phyloP scores from a whole-genome alignment of 306 rosid genomes.

The Inga laurina region DNA sequence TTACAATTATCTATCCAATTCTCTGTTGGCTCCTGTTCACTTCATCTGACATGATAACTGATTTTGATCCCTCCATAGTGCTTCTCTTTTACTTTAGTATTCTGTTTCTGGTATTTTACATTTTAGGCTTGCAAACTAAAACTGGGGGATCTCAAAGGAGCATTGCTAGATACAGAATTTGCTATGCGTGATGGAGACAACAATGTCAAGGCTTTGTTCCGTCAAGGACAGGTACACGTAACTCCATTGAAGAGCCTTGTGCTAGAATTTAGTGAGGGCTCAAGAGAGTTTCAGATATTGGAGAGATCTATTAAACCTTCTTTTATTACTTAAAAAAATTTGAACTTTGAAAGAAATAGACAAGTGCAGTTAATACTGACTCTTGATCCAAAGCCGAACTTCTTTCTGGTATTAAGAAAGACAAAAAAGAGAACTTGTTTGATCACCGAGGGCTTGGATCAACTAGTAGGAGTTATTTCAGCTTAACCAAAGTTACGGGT shows the following conservation, averaged over 20 bases:
- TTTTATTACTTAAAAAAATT: neutral
- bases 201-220: constrained; percentile 93
- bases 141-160: constrained; percentile 90
- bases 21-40: constrained; percentile 21
- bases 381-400: neutral
- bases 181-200: constrained; percentile 91
- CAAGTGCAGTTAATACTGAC: neutral
- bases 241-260: constrained; percentile 14
- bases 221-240: constrained; percentile 87
- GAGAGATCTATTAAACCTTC: neutral
- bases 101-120: constrained; percentile 7
- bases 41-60: constrained; percentile 19
- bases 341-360: neutral
- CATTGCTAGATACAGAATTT: constrained; percentile 86
- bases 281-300: neutral
- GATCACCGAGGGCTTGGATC: too few species aligned
- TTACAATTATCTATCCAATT: neutral
- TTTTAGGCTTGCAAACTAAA: constrained; percentile 89
- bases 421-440: too few species aligned
- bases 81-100: neutral
- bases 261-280: neutral
- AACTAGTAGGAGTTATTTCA: too few species aligned
- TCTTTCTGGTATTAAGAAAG: too few species aligned
- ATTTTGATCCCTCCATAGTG: neutral
- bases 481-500: too few species aligned